phyloP scores from a whole-genome alignment of 169 alveolate genomes.

The Pseudocohnilembus persalinus region DNA sequence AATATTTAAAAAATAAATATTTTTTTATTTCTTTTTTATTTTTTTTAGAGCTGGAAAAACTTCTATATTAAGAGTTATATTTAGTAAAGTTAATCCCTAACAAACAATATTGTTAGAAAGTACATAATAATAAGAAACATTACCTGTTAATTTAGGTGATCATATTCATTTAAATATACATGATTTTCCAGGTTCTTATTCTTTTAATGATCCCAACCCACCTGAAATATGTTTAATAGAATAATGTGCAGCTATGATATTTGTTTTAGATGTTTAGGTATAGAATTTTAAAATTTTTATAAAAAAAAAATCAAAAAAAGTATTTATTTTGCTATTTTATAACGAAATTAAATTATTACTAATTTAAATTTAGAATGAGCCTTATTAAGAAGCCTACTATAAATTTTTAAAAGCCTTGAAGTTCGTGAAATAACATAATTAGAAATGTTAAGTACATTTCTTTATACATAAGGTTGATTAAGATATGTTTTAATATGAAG shows the following conservation, averaged over 20 bases:
- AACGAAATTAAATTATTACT: not conserved
- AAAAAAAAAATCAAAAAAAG: not conserved
- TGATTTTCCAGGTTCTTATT: slow-evolving; percentile 70
- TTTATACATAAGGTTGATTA: slow-evolving; percentile 84
- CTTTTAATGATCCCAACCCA: slow-evolving; percentile 61
- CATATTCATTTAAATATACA: slow-evolving; percentile 16
- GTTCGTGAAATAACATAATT: slow-evolving; percentile 31
- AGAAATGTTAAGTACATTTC: slow-evolving; percentile 60
- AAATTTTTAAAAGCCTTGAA: slow-evolving; percentile 44
- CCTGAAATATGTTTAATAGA: slow-evolving; percentile 53
- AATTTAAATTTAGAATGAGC: slow-evolving; percentile 55
- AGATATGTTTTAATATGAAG: slow-evolving; percentile 69
- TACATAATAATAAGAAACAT: slow-evolving; percentile 6
- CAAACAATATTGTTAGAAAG: slow-evolving; percentile 6
- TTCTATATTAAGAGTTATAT: slow-evolving; percentile 2
- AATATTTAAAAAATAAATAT: too few species aligned
- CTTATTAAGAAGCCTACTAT: slow-evolving; percentile 55
- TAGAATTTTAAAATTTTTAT: not conserved
- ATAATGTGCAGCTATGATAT: slow-evolving; percentile 71
- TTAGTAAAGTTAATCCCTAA: slow-evolving; percentile 8
- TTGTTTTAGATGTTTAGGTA: slow-evolving; percentile 76
- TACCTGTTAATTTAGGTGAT: not conserved
- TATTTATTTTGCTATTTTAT: not conserved
- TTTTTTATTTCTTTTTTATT: too few species aligned
- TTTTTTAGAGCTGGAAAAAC: slow-evolving; percentile 33